Base-by-base conservation (phyloP, 805 yeast species). In the Naumovozyma dairenensis region DNA sequence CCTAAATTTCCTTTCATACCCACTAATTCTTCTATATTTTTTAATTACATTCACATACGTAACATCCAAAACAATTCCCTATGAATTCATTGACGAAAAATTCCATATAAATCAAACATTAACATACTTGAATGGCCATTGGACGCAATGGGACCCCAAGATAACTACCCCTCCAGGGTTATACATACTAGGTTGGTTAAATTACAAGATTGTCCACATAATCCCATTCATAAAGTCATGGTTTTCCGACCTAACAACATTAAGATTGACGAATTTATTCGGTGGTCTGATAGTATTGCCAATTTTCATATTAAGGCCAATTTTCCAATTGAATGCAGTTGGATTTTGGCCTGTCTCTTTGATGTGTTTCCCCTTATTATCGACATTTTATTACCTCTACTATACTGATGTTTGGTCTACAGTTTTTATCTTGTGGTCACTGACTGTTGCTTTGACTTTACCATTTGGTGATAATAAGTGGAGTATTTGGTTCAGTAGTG, bases 131-230 rank as follows among this genome's bases (percentile, higher is more conserved):
- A 44, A 53, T 2, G 80, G 79, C 9, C 62, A 74, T 33, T 85
- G 76, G 60, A 34, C 42, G n/a, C 48, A 61, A 1, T 86, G 95
- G 95, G 85, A 92, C 55, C 68, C 76, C 9, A 87, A 89, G 51
- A 85, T 92, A 52, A 89, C 98, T 2, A 92, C 98, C 0, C 98
- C 98, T 1, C 97, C 97, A 1, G 98, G 97, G 0, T 62, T 89
- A 13, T 89, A 92, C 52, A 32, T 66, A 3, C 40, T 75, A 9
- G 71, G 71, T 2, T 60, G 55, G 43, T 6, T 60, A 1, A 60
- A 57, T 45, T 44, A 60, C 15, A 48, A 54, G 33, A 59, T 24
- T 27, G 8, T 12, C 14, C n/a, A n/a, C n/a, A 40, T 13, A 16
- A 47, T 19, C 15, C 40, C 41, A 22, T 44, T 6, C 28, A 49